Base-by-base conservation (phyloP, 169 alveolate species). In the Neospora caninum region DNA sequence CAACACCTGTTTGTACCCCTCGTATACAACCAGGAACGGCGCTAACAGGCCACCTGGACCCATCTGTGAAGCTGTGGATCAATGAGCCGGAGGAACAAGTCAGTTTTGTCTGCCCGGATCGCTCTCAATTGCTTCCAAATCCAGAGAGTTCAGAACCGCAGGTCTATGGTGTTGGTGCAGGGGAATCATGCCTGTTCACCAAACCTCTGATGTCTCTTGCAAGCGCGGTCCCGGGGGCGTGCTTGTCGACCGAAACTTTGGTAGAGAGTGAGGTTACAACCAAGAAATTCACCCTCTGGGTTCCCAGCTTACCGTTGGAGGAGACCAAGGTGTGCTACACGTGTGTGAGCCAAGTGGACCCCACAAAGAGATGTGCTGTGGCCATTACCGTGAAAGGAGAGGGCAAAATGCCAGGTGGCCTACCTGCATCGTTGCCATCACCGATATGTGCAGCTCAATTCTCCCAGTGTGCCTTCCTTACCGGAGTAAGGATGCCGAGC, bases 31-130 rank as follows among this genome's bases (percentile, higher is more conserved):
- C 39, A n/a, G 42, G n/a, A 10, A 16, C 49, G 13, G 49, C 86
- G n/a, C 49, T 29, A 0, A 78, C 39, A 20, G 86, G 86, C 29
- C 27, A 0, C 49, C 39, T 78, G 39, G 49, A 78, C 39, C 86
- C 86, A 4, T 78, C 86, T n/a, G 49, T 78, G 49, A 29, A 78
- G 39, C 42, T 78, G 49, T 78, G 43, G 39, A 22, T 78, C 49
- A 38, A 78, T 38, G 43, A n/a, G 1, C 39, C 86, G 45, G 42
- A n/a, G 45, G 86, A 78, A 10, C 39, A 36, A 18, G 45, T n/a
- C 86, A 78, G 86, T 20, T 78, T 78, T n/a, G 45, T 38, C 43
- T 78, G 86, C 31, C 86, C 86, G 31, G 86, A 20, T 38, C n/a
- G 86, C 20, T 78, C 86, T 20, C 43, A 7, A n/a, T 10, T 78